Evolutionary conservation across 106 monocot genomes (phyloP).

Genomic region (Allium sativum): DNA sequence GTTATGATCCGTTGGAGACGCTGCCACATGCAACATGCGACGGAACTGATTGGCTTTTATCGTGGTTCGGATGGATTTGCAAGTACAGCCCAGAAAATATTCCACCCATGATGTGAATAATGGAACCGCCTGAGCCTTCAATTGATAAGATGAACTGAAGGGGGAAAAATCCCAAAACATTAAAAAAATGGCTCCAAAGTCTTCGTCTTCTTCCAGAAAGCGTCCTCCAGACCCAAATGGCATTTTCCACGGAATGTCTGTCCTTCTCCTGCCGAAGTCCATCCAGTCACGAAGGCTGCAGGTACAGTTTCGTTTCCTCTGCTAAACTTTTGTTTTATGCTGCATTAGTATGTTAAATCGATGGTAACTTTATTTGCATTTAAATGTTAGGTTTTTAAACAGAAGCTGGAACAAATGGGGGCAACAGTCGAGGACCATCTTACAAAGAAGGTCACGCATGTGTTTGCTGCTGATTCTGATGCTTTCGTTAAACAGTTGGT

Average conservation of each 20-base stretch:
- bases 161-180: neutral
- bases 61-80: no score
- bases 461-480: slow-evolving; percentile 39
- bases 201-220: neutral
- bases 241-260: slow-evolving; percentile 49
- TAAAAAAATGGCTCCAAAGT: slow-evolving; percentile 17
- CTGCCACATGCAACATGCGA: no score
- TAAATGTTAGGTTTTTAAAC: slow-evolving; percentile 51
- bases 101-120: no score
- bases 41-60: no score
- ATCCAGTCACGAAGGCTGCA: slow-evolving; percentile 43
- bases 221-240: slow-evolving; percentile 33
- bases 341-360: neutral
- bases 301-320: slow-evolving; percentile 8
- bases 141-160: no score
- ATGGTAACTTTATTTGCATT: neutral
- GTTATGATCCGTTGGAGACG: no score
- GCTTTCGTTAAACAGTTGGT: slow-evolving; percentile 28
- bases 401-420: slow-evolving; percentile 75
- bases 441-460: slow-evolving; percentile 46
- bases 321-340: neutral
- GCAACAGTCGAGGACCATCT: slow-evolving; percentile 41
- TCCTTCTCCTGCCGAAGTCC: slow-evolving; percentile 35
- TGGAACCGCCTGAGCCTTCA: no score
- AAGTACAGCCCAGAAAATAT: no score